Conservation (phyloP, 2,329 filamentous ascomycete genomes). For the Xylariales sp. region DNA sequence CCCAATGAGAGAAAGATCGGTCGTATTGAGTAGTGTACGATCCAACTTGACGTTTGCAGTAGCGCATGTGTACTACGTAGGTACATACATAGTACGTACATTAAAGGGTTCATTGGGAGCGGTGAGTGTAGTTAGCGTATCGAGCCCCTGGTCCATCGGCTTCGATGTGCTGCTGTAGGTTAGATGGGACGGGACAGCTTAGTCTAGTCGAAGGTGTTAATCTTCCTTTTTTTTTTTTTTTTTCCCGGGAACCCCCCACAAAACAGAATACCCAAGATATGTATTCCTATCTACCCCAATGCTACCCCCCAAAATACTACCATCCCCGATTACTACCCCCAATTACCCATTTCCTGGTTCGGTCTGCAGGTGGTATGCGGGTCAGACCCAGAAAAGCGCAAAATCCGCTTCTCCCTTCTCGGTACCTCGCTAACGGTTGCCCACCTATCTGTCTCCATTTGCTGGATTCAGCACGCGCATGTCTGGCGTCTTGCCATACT, state of each 20-base stretch:
- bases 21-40: conserved; percentile 2
- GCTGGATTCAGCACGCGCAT: background rate
- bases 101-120: conserved; percentile 18
- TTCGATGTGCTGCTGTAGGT: conserved; percentile 10
- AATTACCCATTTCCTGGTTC: conserved; percentile 27
- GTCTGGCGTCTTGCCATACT: conserved; percentile 18
- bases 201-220: conserved; percentile 9
- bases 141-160: conserved; percentile 14
- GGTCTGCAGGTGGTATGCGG: conserved; percentile 23
- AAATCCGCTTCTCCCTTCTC: conserved; percentile 10
- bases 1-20: conserved; percentile 11
- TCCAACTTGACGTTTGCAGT: background rate
- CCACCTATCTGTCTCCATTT: conserved; percentile 5
- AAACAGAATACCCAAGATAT: conserved; percentile 18
- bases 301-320: conserved; percentile 7
- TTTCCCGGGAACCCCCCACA: background rate
- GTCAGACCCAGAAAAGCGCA: conserved; percentile 16
- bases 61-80: conserved; percentile 6
- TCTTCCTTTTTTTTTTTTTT: background rate
- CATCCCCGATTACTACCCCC: background rate
- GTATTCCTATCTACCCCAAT: background rate
- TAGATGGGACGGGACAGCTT: conserved; percentile 8
- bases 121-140: conserved; percentile 30
- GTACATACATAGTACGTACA: background rate
- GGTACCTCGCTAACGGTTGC: conserved; percentile 8